Evolutionary conservation across 139 green algal genomes (phyloP), one percentile per base, ranked within the genome.

Genomic region (Nannochloris sp.): DNA sequence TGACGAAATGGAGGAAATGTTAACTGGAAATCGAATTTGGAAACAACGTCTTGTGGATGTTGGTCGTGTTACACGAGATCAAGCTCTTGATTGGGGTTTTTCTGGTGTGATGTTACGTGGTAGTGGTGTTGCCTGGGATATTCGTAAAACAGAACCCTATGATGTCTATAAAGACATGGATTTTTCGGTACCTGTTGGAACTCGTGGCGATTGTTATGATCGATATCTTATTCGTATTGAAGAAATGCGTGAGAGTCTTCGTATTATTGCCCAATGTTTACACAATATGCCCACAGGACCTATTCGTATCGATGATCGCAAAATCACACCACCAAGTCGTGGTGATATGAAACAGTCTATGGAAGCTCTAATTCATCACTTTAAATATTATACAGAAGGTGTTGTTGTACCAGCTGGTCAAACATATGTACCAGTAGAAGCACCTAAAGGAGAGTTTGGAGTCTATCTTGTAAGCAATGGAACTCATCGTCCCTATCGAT

Each of bases 1-100:
- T 67, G 85, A 93, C 66, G 88, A 94, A 73, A 83, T 94, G 51
- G 87, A 95, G 70, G 85, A 94, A 74, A 84, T 94, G 76, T 66
- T 95, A 36, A 84, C 75, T 12, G 80, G 77, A 65, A 95, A 95
- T 72, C 76, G 87, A 59, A 91, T 95, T 56, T 95, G 82, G 82
- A 91, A 92, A 76, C 85, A 95, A 75, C 75, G 87, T 61, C 79
- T 86, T 40, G 83, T 95, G 46, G 86, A 89, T 62, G 77, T 95
- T 43, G 87, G 86, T 66, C 71, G 87, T n/a, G 73, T 95, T 31
- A 89, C 78, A n/a, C 79, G 80, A 23, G 67, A 87, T 67, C 74
- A 92, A 69, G 83, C 82, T 48, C 66, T 82, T 56, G 69, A 75
- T 63, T 85, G 72, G 74, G 82, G 79, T 12, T 88, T 84, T 71